Base-by-base conservation (phyloP, 306 rosid species). In the Bauhinia variegata region DNA sequence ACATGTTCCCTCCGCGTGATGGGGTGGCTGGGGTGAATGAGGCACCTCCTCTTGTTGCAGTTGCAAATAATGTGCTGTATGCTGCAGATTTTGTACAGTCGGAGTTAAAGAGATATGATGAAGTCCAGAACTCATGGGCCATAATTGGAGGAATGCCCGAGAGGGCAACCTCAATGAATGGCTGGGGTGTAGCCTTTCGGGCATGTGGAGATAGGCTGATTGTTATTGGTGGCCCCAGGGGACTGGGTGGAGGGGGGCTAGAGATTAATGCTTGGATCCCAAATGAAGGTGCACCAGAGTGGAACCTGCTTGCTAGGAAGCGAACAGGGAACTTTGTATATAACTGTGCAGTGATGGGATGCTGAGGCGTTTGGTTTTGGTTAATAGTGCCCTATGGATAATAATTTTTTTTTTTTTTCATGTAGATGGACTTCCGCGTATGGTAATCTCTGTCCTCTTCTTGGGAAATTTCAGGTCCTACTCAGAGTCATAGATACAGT, bases 31-130 rank as follows among this genome's bases (percentile, higher is more conserved):
- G 78, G 72, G 50, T 2, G 16, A 34, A 12, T 66, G 77, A 60
- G 71, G 89, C 97, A 23, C 97, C 97, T 60, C 97, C 97, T 72
- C 77, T 91, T 68, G 61, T 91, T 54, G 97, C 95, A 18, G 97
- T 86, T 61, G 91, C 86, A n/a, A 83, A 88, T 3, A 73, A 91
- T 70, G 63, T 54, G 0, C 53, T 91, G 77, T 91, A 86, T 80
- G 84, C 91, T 44, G 97, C 95, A 8, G 88, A 91, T 76, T 57
- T 78, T 72, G 83, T 70, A 3, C 63, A 16, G 48, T 47, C 51
- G 73, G 82, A 72, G 76, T 67, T 91, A 5, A 79, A 54, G 71
- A 81, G 56, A 63, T 91, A 88, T 70, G 84, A 63, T 11, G 83
- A 88, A 67, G 75, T 53, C 15, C 44, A 11, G 2, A 65, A 83